Evolutionary conservation across 441 rosid genomes (phyloP).

Genomic region (Croton setiger): DNA sequence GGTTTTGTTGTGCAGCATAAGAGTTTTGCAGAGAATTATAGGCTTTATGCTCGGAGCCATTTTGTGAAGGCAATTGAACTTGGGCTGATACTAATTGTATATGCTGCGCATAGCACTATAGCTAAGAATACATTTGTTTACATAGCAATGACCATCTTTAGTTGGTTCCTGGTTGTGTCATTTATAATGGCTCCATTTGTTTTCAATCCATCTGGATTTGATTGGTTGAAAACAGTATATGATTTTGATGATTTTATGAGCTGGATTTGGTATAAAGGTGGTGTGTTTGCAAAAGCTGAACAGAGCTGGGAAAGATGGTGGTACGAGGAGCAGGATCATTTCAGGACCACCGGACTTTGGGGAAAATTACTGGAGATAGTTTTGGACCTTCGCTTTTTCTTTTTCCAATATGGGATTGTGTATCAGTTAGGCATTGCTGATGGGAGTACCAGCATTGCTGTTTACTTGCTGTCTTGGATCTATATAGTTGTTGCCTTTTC

Average conservation of each 20-base stretch:
- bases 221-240: slow-evolving; percentile 88
- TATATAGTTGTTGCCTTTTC: slow-evolving; percentile 47
- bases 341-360: slow-evolving; percentile 62
- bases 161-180: slow-evolving; percentile 85
- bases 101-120: slow-evolving; percentile 63
- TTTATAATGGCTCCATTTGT: slow-evolving; percentile 85
- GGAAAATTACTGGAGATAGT: slow-evolving; percentile 65
- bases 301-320: slow-evolving; percentile 99
- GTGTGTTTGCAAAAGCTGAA: slow-evolving; percentile 70
- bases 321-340: slow-evolving; percentile 89
- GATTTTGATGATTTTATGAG: slow-evolving; percentile 91
- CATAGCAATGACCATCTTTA: slow-evolving; percentile 75
- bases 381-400: slow-evolving; percentile 84
- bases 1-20: slow-evolving; percentile 95
- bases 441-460: slow-evolving; percentile 56
- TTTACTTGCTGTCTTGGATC: slow-evolving; percentile 77
- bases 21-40: slow-evolving; percentile 76
- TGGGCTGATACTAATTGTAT: slow-evolving; percentile 76
- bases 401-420: slow-evolving; percentile 88
- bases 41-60: slow-evolving; percentile 88
- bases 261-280: slow-evolving; percentile 82
- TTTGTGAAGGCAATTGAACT: slow-evolving; percentile 89
- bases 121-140: slow-evolving; percentile 70
- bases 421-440: slow-evolving; percentile 70
- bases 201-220: slow-evolving; percentile 91